Base-by-base conservation (phyloP, 169 alveolate species). In the Eimeria tenella region DNA sequence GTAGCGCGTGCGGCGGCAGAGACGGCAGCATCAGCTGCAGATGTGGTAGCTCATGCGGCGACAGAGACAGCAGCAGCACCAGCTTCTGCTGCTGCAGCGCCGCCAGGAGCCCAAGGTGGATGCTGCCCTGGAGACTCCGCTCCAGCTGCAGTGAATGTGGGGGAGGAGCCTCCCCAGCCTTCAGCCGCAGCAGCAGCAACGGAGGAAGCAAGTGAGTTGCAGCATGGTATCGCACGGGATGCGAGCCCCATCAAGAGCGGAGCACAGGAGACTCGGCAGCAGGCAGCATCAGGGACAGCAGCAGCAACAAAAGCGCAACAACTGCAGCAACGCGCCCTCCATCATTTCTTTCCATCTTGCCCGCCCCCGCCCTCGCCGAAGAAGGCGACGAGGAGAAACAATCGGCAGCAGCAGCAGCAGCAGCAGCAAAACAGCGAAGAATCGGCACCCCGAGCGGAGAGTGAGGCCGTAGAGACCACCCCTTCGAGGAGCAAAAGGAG, bases 301-400 rank as follows among this genome's bases (percentile, higher is more conserved):
- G n/a, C 88, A 79, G 65, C 88, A 79, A 17, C 49, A 50, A 79
- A 55, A 49, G 88, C 53, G n/a, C 88, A 25, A 23, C 88, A 79
- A 23, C 88, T 79, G 53, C 88, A 79, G 88, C 88, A 79, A 50
- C 88, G 88, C 19, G 88, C 88, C 19, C 88, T 79, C 31, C 88
- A 79, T 21, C 88, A 79, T 25, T 79, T 79, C 88, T 79, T 79
- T 19, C 88, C 88, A 4, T 79, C 70, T 0, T 53, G 65, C 71
- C 88, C 88, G 6, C 71, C 88, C n/a, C 71, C 88, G 17, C 88
- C 88, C 42, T 19, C 88, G 70, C 88, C 88, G 0, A 11, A 79
- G 11, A 79, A 79, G 52, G 25, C 10, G 23, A 53, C 62, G 50
- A 79, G 71, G 88, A 79, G 53, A 55, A 63, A 58, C 53, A 55